Evolutionary conservation across 257 asterid species (phyloP), one percentile per base, ranked within the genome.

Genomic region (Jasminum sambac): DNA sequence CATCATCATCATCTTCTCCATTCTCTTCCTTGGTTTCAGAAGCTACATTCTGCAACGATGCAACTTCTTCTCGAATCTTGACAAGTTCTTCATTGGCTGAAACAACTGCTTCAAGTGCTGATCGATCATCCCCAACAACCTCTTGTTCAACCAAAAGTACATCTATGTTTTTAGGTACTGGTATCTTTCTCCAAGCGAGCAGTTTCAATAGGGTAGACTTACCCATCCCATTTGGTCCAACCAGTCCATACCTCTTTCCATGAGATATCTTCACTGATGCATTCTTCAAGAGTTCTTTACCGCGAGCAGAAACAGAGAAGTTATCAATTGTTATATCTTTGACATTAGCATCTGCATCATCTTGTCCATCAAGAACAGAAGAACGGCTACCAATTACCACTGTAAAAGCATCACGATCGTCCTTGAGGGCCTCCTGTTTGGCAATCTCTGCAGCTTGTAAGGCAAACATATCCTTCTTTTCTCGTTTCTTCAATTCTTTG

Each of bases 171-270:
- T 83, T 86, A 24, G 90, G 90, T 59, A 85, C 90, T 1, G 90
- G 88, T 57, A 85, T 79, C 79, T 83, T 83, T 75, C 88, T 81
- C 88, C 90, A 83, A 43, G 90, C 86, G 74, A 85, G 88, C 34
- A 85, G 90, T 80, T 85, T 85, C 52, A 85, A 79, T 2, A 85
- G 82, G 25, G 95, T 88, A 34, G 95, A 88, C 80, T 88, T 88
- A 25, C 95, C 95, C 83, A 68, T 88, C 37, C 95, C 95, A 61
- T 88, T 88, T 11, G 95, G 95, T 60, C 95, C 95, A 5, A 86
- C 86, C 68, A 86, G 75, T 38, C 95, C 92, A 66, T 88, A 88
- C 73, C 95, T 79, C 82, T 83, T 88, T 41, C 95, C 92, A 68
- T 88, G 90, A 61, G 95, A 84, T 25, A 88, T 84, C 69, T 84